Evolutionary conservation across 1,284 basidiomycete genomes (phyloP), one percentile per base, ranked within the genome.

Genomic region (Ceratobasidium sp.): DNA sequence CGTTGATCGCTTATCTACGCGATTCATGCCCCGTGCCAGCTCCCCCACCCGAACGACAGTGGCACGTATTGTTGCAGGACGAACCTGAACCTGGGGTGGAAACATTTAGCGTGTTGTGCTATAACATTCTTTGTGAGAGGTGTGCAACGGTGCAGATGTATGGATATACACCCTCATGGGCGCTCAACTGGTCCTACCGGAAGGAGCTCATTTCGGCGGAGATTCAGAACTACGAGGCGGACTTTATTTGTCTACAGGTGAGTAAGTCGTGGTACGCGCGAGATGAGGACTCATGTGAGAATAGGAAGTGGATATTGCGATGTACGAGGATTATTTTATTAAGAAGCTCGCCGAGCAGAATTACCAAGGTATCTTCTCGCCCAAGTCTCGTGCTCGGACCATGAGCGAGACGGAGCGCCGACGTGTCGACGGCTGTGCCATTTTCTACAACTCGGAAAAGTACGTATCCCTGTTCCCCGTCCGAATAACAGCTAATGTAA

Each of bases 151-250:
- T 92, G 78, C 87, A 90, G 76, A 84, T 98, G 82, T 99, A 99
- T 82, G 96, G 95, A 11, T 99, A 99, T 82, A 98, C 97, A 0
- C 97, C 98, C 0, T 87, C 91, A 5, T 98, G 97, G 96, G 98
- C 98, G 0, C 85, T 99, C 44, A 86, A 89, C 49, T 99, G 98
- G 98, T 90, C 93, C 52, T 98, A 98, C 81, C 89, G 98, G 74
- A 96, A 95, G 82, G 92, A 95, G 76, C 85, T 94, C 73, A 96
- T 99, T 76, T 80, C 98, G 77, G 88, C 91, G 67, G 96, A 99
- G 83, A 85, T 98, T 61, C 87, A 92, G 82, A 88, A 88, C 76
- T 92, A 94, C 77, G 87, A 91, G 54, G 88, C 94, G 70, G 98
- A 99, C 82, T 91, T 99, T 77, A 82, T 98, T 74, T 99, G 98